Evolutionary conservation across 106 monocot species (phyloP), one percentile per base, ranked within the genome.

Genomic region (Cymbidium sinense): DNA sequence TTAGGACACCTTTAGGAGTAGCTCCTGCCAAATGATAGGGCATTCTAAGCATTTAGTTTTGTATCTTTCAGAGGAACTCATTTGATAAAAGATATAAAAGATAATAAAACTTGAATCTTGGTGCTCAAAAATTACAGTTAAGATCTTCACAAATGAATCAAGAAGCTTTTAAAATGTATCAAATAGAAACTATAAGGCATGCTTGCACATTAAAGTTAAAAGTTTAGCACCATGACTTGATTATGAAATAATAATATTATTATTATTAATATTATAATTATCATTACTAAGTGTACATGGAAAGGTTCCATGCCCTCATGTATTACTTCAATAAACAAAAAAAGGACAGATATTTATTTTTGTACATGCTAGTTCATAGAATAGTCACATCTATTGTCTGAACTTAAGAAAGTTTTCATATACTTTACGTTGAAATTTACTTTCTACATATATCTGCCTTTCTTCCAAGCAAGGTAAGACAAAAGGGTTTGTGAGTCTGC

Each of bases 1-100:
- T 92, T 5, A 95, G 83, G 37, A 99, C 92, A 71, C 98, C 94
- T 86, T 99, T 99, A 27, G 98, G 98, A 73, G 98, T 99, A 33
- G 98, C 98, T 86, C 98, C 98, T 99, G 77, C 71, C 65, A 47
- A 70, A 76, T 50, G 9, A n/a, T 17, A 81, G 12, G 31, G 29
- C 15, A 69, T 64, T 64, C 27, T 64, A 27, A 64, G 25, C 37
- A 39, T 39, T 39, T 39, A 3, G 7, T 39, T 39, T 39, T 39
- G 37, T 39, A 7, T 39, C 37, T 4, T 39, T 39, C 7, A 39
- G 37, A 39, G 37, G 7, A 39, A 39, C 37, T 27, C 19, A 21
- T 54, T 54, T 54, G 54, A 54, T 62, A 10, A 27, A 23, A 62
- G 61, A 25, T 23, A 62, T 62, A 21, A 5, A 62, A 62, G 7